Percentiles rank a stretch among this genome's conserved stretches.
Evolutionary conservation across 441 rosid genomes (phyloP).

Genomic region (Arabidopsis lyrata): DNA sequence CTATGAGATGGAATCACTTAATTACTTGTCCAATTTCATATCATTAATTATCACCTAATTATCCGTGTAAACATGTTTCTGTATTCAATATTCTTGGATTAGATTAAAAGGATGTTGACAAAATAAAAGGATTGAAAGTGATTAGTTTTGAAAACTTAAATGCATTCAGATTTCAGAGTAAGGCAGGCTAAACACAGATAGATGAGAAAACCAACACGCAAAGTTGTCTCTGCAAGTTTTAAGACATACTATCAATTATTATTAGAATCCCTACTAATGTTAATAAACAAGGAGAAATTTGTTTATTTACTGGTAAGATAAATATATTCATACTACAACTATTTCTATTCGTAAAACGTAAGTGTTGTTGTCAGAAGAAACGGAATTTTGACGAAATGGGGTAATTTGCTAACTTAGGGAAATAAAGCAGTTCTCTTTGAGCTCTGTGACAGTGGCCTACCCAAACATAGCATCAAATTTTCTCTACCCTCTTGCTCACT

Average conservation of each 20-base stretch:
- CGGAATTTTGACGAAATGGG: conserved; percentile 41
- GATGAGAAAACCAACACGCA: conserved; percentile 42
- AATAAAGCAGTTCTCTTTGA: conserved; percentile 28
- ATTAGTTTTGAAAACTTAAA: conserved; percentile 16
- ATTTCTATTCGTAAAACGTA: conserved; percentile 24
- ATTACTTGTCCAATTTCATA: neutral
- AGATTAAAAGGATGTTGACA: conserved; percentile 25
- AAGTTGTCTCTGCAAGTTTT: conserved; percentile 28
- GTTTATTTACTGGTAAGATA: neutral
- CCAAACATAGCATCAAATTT: conserved; percentile 38
- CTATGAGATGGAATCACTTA: neutral
- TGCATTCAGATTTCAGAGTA: conserved; percentile 17
- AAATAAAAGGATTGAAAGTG: conserved; percentile 10
- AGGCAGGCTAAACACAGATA: conserved; percentile 31
- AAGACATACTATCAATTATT: conserved; percentile 6
- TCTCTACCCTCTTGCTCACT: conserved; percentile 30
- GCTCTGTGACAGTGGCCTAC: conserved; percentile 40
- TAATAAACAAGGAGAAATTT: neutral
- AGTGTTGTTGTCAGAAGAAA: conserved; percentile 39
- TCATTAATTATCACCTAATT: neutral
- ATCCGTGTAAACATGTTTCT: neutral
- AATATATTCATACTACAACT: neutral
- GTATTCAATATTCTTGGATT: conserved; percentile 16
- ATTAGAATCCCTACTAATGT: neutral
- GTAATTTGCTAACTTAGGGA: conserved; percentile 31